These are phyloP conservation scores for Anthoceros angustus DNA, from an alignment of 225 moss, liverwort and hornwort genomes.

Conservation along the genomic window DNA sequence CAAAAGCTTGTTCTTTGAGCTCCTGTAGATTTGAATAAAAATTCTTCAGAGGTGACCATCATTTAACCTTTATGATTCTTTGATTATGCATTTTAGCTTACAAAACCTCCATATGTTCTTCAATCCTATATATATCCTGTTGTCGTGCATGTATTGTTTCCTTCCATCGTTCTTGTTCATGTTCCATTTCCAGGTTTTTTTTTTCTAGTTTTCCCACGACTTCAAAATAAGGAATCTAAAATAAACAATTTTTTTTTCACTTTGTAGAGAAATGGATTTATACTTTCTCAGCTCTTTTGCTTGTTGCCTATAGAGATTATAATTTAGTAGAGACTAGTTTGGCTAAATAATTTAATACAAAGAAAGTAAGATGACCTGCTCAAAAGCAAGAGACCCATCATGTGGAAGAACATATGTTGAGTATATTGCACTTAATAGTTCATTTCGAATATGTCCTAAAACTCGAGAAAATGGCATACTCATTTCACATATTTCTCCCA, in stretches of 20 bases:
- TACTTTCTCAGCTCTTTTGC: background rate
- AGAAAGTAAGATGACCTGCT: conserved; percentile 14
- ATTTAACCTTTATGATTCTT: no score
- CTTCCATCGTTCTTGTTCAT: conserved; percentile 37
- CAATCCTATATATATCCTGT: conserved; percentile 14
- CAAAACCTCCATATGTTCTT: conserved; percentile 26
- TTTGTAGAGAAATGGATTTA: background rate
- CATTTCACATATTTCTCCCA: conserved; percentile 27
- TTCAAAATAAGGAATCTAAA: conserved; percentile 40
- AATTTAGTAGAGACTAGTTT: background rate
- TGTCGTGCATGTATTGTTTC: conserved; percentile 24
- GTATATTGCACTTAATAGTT: conserved; percentile 23
- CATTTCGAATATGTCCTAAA: conserved; percentile 18
- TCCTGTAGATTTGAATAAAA: background rate
- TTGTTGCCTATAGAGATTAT: background rate
- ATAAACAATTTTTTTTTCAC: no score
- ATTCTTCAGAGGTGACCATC: no score
- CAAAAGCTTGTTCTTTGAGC: background rate
- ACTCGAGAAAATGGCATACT: conserved; percentile 24
- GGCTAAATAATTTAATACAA: background rate
- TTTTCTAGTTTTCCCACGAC: conserved; percentile 28
- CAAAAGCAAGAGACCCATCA: conserved; percentile 17
- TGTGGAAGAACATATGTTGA: conserved; percentile 29
- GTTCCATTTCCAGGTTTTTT: conserved; percentile 16
- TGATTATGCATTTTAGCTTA: conserved; percentile 12